Evolutionary conservation across 129 eudicot species (phyloP), one percentile per base, ranked within the genome.

Genomic region (Helichrysum umbraculigerum): DNA sequence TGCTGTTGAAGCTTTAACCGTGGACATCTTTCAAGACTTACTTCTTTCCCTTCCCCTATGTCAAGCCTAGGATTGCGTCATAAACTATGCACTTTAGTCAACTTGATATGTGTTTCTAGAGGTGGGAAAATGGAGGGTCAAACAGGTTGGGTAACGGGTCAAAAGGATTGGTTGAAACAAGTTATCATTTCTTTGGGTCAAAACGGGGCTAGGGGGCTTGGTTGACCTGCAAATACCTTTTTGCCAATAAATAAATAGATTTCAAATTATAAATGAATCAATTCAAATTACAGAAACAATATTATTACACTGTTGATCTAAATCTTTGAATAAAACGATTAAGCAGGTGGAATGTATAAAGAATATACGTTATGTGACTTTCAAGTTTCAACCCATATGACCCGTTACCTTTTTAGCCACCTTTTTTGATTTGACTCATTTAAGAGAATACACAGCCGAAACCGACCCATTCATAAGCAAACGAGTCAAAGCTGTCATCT

Each of bases 41-140:
- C 88, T 71, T 89, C 92, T 82, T 73, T 83, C 66, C 97, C 97
- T 73, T 87, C 97, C 77, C 97, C 97, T 61, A 92, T 73, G 71
- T 92, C 97, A 54, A 92, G 92, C 97, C 97, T 92, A 82, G 66
- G 70, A 57, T 73, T 58, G 22, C 61, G 74, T 67, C 70, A 66
- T 56, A 66, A 59, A 50, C 25, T 63, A 72, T 10, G 19, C 21
- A 21, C 19, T 41, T 77, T 15, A 81, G 67, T 62, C 52, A 39
- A 67, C 20, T 60, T 59, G 30, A 50, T 67, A 4, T 63, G 56
- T 57, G 16, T 54, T 65, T 50, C 3, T 63, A 60, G 70, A 58
- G 32, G 69, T 60, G 42, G 69, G 59, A 6, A 60, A 66, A 72
- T 15, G 33, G 56, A 33, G 22, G 6, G 33, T 52, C 20, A n/a